These are phyloP conservation scores for Ceratobasidium sp. DNA, from an alignment of 1,284 basidiomycete species.

Conservation along the genomic window DNA sequence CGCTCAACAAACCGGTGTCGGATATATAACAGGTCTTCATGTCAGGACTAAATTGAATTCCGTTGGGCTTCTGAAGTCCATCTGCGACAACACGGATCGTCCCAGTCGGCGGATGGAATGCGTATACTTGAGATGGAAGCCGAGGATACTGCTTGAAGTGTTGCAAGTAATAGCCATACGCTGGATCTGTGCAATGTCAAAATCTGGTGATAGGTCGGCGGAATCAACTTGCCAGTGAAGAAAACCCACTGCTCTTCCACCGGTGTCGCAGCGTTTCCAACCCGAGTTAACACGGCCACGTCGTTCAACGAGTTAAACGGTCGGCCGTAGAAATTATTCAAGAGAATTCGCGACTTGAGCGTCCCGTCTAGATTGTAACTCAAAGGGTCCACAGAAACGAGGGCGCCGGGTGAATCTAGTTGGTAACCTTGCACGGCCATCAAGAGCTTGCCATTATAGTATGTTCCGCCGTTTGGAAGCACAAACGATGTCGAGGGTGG, in stretches of 20 bases:
- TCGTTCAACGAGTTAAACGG: conserved; percentile 86
- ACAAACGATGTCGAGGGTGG: conserved; percentile 18
- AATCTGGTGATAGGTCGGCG: neutral
- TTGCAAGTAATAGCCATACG: conserved; percentile 63
- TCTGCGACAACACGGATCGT: conserved; percentile 72
- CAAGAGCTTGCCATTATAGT: conserved; percentile 28
- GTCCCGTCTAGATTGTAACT: conserved; percentile 7
- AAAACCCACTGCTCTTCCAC: conserved; percentile 54
- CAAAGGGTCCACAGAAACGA: conserved; percentile 24
- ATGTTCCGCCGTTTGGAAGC: conserved; percentile 32
- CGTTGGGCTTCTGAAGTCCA: conserved; percentile 67
- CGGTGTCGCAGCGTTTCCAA: conserved; percentile 57
- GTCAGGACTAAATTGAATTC: conserved; percentile 71
- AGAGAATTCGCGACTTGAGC: conserved; percentile 53
- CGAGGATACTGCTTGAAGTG: conserved; percentile 68
- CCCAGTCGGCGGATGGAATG: conserved; percentile 69
- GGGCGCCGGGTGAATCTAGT: neutral
- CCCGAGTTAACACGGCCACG: conserved; percentile 65
- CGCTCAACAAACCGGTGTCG: conserved; percentile 49
- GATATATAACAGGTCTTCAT: conserved; percentile 73
- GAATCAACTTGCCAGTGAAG: conserved; percentile 70
- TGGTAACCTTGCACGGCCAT: conserved; percentile 37
- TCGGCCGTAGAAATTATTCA: conserved; percentile 72
- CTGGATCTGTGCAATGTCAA: conserved; percentile 1
- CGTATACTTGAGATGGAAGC: conserved; percentile 75